phyloP scores from a whole-genome alignment of 106 monocot species.

The Xerophyta viscosa region DNA sequence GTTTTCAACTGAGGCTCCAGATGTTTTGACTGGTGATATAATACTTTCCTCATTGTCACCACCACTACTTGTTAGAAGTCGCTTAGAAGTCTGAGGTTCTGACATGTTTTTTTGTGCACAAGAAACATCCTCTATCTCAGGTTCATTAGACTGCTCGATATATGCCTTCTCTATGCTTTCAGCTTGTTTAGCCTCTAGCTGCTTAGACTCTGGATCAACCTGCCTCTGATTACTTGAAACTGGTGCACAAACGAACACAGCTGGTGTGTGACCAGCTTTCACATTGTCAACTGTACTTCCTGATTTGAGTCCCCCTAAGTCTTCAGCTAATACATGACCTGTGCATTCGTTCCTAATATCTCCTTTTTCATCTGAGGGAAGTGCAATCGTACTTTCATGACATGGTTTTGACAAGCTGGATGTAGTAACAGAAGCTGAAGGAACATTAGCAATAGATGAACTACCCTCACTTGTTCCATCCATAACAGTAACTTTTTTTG shows the following conservation, averaged over 20 bases:
- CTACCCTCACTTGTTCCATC: conserved; percentile 4
- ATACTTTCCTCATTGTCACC: conserved; percentile 13
- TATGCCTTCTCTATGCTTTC: conserved; percentile 1
- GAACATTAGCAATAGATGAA: neutral
- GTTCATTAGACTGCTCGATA: neutral
- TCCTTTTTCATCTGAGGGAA: conserved; percentile 3
- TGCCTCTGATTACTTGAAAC: conserved; percentile 12
- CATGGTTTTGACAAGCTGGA: conserved; percentile 7
- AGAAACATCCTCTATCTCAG: conserved; percentile 7
- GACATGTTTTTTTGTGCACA: too few relatives aligned
- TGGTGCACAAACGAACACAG: conserved; percentile 8
- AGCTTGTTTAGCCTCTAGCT: conserved; percentile 5
- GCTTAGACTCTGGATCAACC: neutral
- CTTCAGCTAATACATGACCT: neutral
- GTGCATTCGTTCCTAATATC: conserved; percentile 1
- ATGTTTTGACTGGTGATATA: conserved; percentile 1
- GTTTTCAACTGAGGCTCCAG: neutral
- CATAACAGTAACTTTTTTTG: conserved; percentile 6
- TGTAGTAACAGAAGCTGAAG: conserved; percentile 1
- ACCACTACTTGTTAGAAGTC: neutral
- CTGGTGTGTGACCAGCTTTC: conserved; percentile 6
- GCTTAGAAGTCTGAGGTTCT: too few relatives aligned
- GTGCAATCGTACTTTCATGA: conserved; percentile 2
- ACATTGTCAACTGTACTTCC: conserved; percentile 13
- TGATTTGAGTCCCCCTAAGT: neutral